Conservation (phyloP, 2,329 filamentous ascomycete species). For the Coniella vitis region DNA sequence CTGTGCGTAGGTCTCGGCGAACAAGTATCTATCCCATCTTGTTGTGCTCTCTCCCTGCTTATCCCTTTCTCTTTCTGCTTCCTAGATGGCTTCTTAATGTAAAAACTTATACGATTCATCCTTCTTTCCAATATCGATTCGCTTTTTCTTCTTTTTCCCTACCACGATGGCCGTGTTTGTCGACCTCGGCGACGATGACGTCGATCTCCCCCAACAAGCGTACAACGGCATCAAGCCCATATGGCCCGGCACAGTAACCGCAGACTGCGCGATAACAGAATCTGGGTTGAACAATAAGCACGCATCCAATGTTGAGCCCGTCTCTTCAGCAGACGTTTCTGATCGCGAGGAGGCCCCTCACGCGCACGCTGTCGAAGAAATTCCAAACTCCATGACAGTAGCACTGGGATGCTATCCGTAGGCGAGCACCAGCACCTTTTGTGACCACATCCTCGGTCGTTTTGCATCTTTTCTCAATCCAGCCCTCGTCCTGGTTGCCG, state of each 20-base stretch:
- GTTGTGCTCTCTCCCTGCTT: no score
- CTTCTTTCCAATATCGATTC: no score
- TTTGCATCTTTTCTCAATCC: conserved; percentile 18
- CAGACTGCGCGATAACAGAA: conserved; percentile 2
- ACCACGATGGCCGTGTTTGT: conserved; percentile 29
- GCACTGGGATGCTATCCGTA: conserved; percentile 65
- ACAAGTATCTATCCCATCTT: no score
- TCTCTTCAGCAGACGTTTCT: conserved; percentile 3
- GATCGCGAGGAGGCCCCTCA: conserved; percentile 18
- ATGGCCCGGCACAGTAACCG: conserved; percentile 20
- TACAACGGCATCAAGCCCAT: conserved; percentile 20
- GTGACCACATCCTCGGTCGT: conserved; percentile 13
- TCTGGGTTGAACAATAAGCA: neutral
- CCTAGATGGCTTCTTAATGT: neutral
- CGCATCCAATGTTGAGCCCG: neutral
- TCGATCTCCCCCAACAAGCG: conserved; percentile 21
- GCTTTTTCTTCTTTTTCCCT: no score
- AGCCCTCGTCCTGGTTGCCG: conserved; percentile 9
- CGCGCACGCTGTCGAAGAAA: conserved; percentile 26
- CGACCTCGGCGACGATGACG: conserved; percentile 26
- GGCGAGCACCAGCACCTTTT: conserved; percentile 32
- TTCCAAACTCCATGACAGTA: conserved; percentile 52
- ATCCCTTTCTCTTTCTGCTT: neutral
- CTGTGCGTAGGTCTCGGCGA: no score
- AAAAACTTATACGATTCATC: neutral